A percentile compares a stretch with the other conserved stretches of the same genome.
phyloP scores from a whole-genome alignment of 768 basidiomycete species.

The Tephrocybe sp. region DNA sequence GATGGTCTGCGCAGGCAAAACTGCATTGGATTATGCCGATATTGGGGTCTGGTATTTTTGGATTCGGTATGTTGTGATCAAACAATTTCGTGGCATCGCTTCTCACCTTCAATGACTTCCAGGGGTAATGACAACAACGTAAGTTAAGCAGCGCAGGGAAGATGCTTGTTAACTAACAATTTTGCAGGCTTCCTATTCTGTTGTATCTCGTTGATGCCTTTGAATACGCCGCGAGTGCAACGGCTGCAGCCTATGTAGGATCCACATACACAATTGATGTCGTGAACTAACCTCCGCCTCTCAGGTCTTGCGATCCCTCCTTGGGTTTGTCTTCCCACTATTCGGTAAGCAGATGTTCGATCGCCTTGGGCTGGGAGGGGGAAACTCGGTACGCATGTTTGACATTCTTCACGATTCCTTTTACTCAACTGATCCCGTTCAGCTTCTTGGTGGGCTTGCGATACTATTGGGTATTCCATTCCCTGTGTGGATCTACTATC shows the following conservation, averaged over 20 bases:
- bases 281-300: not conserved
- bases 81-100: not conserved
- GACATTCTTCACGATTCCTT: too few species aligned
- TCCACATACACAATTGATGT: not conserved
- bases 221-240: conserved; percentile 66
- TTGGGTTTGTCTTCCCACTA: conserved; percentile 48
- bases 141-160: conserved; percentile 20
- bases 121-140: conserved; percentile 63
- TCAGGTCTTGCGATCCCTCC: conserved; percentile 43
- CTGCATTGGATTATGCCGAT: conserved; percentile 81
- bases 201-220: conserved; percentile 74
- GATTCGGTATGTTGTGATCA: conserved; percentile 40
- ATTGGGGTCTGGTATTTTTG: conserved; percentile 56
- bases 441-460: conserved; percentile 47
- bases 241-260: conserved; percentile 60
- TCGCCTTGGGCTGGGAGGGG: conserved; percentile 60
- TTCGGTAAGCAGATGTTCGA: conserved; percentile 61
- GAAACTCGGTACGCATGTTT: conserved; percentile 47
- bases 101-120: not conserved
- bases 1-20: conserved; percentile 70
- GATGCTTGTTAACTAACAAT: conserved; percentile 3
- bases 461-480: conserved; percentile 69
- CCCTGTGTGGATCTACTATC: conserved; percentile 69
- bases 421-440: conserved; percentile 24
- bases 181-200: conserved; percentile 57